phyloP scores from a whole-genome alignment of 441 rosid species.

The Arabidopsis lyrata region DNA sequence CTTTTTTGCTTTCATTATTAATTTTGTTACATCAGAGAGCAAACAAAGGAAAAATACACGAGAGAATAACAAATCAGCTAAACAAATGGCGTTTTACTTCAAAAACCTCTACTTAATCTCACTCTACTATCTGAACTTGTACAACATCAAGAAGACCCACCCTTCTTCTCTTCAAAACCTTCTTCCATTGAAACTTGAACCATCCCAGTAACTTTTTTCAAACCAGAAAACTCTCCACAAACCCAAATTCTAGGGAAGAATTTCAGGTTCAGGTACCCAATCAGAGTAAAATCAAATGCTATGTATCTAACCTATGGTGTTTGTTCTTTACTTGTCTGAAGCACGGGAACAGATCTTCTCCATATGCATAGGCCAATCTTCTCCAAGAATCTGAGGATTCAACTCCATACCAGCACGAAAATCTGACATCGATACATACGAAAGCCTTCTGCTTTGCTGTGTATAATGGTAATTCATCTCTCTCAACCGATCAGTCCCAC shows the following conservation, averaged over 20 bases:
- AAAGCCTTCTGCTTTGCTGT: slow-evolving; percentile 38
- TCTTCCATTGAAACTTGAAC: neutral
- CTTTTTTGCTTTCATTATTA: slow-evolving; percentile 40
- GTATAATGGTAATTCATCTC: slow-evolving; percentile 28
- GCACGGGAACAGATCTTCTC: slow-evolving; percentile 66
- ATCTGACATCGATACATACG: slow-evolving; percentile 62
- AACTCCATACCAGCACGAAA: slow-evolving; percentile 66
- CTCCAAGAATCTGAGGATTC: slow-evolving; percentile 78
- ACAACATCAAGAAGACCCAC: slow-evolving; percentile 34
- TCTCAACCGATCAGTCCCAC: slow-evolving; percentile 35
- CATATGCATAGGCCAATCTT: slow-evolving; percentile 70
- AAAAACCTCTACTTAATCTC: slow-evolving; percentile 10
- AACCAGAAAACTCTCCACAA: slow-evolving; percentile 1
- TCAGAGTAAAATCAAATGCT: slow-evolving; percentile 22
- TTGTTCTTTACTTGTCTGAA: slow-evolving; percentile 49
- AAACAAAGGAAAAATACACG: slow-evolving; percentile 15
- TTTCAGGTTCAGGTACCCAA: slow-evolving; percentile 29
- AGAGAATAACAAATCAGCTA: slow-evolving; percentile 24
- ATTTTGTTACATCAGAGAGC: slow-evolving; percentile 40
- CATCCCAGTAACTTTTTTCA: slow-evolving; percentile 3
- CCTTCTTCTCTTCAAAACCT: slow-evolving; percentile 30
- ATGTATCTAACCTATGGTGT: slow-evolving; percentile 25
- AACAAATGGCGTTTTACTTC: slow-evolving; percentile 26
- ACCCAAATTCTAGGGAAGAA: slow-evolving; percentile 30
- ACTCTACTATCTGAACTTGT: slow-evolving; percentile 32